Base-by-base conservation (phyloP, 495 filamentous ascomycete species). In the Penicillium fimorum region DNA sequence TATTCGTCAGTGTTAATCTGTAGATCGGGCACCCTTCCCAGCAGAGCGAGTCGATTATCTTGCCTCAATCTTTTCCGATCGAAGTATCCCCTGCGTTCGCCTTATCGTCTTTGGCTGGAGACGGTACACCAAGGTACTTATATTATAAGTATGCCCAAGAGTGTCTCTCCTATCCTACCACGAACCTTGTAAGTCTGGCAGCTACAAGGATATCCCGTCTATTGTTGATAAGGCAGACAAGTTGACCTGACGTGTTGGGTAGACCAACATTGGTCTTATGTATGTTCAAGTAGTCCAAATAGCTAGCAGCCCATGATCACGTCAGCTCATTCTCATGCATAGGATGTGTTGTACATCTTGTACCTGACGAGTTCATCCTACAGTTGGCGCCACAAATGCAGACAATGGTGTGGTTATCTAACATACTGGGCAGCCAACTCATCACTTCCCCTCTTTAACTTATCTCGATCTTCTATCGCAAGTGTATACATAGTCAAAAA, bases 281-380 rank as follows among this genome's bases (percentile, higher is more conserved):
- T 50, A 48, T 29, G 29, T 13, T 35, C 32, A 35, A 49, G 47
- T 35, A 51, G 46, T 24, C 35, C 7, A 25, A 40, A 41, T 51
- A 51, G 20, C 20, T 24, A 37, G 24, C 15, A 40, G 24, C 37
- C 49, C 12, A 17, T 30, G 15, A 18, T 30, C 33, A 38, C 6
- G 50, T 52, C 49, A 42, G 33, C 50, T 29, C 32, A 54, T 47
- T 29, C 20, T 54, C 42, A 54, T 46, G 43, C 52, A 54, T 54
- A 11, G 15, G 22, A 27, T 54, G 52, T 54, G 52, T 54, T 54
- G 52, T 54, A 54, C 52, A 29, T 45, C 18, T 27, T 54, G 52
- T 47, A 47, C 52, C 52, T 54, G 52, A 53, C 30, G 43, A 54
- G 40, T 38, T 33, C 24, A 38, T 46, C 30, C 30, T 15, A 27